Conservation (phyloP, 345 rosid species). For the Eucalyptus cloeziana region DNA sequence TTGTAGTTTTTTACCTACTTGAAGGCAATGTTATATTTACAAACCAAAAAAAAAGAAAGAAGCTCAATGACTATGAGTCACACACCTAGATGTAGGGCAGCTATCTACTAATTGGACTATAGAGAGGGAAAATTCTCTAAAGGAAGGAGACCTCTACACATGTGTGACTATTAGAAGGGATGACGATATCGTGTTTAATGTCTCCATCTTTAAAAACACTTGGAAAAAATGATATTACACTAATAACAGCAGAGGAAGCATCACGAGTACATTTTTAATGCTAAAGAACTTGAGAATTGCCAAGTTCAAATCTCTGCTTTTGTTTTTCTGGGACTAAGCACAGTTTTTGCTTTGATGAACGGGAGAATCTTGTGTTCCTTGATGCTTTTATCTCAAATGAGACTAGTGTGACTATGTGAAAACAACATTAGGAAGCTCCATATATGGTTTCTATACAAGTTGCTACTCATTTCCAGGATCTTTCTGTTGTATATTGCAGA, state of each 20-base stretch:
- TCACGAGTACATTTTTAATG: neutral
- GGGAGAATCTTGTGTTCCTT: neutral
- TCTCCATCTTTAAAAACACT: neutral
- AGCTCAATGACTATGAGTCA: neutral
- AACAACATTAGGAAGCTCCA: neutral
- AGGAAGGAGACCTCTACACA: neutral
- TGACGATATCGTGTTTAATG: neutral
- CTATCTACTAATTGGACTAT: neutral
- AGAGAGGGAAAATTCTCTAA: neutral
- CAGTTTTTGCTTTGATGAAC: neutral
- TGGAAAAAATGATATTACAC: neutral
- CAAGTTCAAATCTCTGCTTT: neutral
- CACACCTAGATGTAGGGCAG: neutral
- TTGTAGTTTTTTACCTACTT: too few species aligned
- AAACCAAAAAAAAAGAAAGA: too few species aligned
- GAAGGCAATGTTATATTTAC: too few species aligned
- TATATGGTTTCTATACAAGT: neutral
- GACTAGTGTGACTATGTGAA: neutral
- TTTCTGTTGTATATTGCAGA: constrained; percentile 18
- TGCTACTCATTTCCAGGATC: neutral
- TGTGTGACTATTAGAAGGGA: neutral
- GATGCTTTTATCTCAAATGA: neutral
- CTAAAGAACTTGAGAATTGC: neutral
- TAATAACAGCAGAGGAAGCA: neutral
- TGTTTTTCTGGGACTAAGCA: neutral